phyloP scores from a whole-genome alignment of 352 stramenopile species.

The Phytopythium oedochilum region DNA sequence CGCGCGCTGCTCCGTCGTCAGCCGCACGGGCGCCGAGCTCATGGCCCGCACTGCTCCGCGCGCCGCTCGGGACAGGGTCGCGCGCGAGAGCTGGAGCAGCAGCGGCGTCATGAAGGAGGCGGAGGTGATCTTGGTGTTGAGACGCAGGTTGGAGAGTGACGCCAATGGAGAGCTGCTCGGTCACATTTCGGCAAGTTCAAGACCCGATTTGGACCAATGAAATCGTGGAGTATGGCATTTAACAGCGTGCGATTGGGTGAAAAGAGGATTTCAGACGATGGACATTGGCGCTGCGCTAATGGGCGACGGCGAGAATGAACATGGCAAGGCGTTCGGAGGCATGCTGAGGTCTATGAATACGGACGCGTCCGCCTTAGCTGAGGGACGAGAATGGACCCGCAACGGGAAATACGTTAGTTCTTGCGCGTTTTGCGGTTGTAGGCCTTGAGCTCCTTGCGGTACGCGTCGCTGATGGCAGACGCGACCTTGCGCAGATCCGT shows the following conservation, averaged over 20 bases:
- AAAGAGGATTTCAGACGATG: no score
- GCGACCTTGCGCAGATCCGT: constrained; percentile 73
- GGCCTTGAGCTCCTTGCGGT: constrained; percentile 79
- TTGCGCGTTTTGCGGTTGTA: constrained; percentile 78
- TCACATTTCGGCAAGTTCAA: not conserved
- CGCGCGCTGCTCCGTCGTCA: constrained; percentile 42
- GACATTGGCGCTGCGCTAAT: no score
- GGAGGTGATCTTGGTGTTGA: not conserved
- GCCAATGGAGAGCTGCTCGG: not conserved
- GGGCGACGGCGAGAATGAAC: not conserved
- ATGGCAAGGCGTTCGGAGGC: not conserved
- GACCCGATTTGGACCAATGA: not conserved
- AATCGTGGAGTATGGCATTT: not conserved
- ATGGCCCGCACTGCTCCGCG: constrained; percentile 6
- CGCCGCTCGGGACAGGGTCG: not conserved
- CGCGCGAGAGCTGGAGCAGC: not conserved
- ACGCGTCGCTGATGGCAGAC: constrained; percentile 64
- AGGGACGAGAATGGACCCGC: not conserved
- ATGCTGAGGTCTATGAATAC: constrained; percentile 8
- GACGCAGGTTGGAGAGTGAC: not conserved
- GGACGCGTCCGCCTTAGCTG: constrained; percentile 1
- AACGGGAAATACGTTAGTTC: constrained; percentile 27
- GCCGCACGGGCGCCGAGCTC: constrained; percentile 31
- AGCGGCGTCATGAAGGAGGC: not conserved
- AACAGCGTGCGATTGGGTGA: not conserved